Evolutionary conservation across 441 rosid genomes (phyloP).

Genomic region (Manihot esculenta): DNA sequence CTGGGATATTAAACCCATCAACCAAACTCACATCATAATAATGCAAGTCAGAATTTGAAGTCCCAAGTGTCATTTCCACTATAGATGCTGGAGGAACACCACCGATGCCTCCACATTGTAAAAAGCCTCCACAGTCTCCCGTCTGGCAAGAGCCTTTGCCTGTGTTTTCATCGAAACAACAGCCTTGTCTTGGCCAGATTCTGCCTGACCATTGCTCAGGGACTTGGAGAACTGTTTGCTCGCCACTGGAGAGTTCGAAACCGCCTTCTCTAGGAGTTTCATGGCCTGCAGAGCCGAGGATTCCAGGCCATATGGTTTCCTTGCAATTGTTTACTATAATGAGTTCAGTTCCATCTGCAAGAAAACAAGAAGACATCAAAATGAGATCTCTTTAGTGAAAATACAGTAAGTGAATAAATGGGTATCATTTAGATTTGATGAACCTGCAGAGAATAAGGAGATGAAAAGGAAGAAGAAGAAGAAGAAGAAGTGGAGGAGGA

Average conservation of each 20-base stretch:
- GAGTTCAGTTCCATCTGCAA: constrained; percentile 48
- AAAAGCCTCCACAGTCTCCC: constrained; percentile 50
- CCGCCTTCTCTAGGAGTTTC: constrained; percentile 46
- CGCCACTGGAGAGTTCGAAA: constrained; percentile 45
- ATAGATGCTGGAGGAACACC: constrained; percentile 58
- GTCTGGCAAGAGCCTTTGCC: constrained; percentile 53
- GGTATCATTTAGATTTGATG: not conserved
- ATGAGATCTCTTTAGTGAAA: not conserved
- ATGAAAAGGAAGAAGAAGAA: not conserved
- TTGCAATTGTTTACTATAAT: constrained; percentile 56
- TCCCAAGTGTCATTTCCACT: constrained; percentile 69
- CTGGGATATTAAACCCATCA: constrained; percentile 64
- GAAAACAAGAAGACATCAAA: not conserved
- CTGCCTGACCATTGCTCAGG: constrained; percentile 67
- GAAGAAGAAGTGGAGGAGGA: constrained; percentile 21
- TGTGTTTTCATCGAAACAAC: constrained; percentile 39
- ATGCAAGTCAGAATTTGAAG: constrained; percentile 45
- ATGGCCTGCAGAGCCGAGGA: constrained; percentile 52
- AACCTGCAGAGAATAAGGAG: constrained; percentile 27
- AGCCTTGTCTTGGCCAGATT: constrained; percentile 69
- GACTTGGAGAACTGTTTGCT: constrained; percentile 37
- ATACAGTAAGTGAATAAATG: not conserved
- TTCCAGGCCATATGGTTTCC: constrained; percentile 62
- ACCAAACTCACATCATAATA: constrained; percentile 68
- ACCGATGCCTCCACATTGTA: constrained; percentile 51